These are phyloP conservation scores for Xanthoparmelia taractica DNA, from an alignment of 495 filamentous ascomycete genomes.

Conservation along the genomic window DNA sequence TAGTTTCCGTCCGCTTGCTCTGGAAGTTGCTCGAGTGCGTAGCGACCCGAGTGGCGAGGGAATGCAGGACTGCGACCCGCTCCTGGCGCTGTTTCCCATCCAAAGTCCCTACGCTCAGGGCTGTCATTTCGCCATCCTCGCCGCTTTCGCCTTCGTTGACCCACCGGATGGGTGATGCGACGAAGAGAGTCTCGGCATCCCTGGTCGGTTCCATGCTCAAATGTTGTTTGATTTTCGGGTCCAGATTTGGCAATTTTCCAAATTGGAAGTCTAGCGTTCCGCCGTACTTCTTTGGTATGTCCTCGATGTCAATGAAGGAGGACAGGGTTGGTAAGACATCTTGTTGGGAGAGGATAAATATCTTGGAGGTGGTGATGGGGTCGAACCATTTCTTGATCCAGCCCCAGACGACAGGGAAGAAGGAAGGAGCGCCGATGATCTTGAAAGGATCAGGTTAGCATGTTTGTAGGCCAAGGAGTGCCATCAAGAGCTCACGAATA, in stretches of 20 bases:
- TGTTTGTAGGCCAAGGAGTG: neutral
- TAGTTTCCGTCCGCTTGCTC: slow-evolving; percentile 4
- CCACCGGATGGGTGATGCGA: slow-evolving; percentile 21
- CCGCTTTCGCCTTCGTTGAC: slow-evolving; percentile 17
- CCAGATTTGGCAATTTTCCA: slow-evolving; percentile 61
- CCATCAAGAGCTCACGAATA: slow-evolving; percentile 52
- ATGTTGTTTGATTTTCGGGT: slow-evolving; percentile 30
- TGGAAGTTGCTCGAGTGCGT: slow-evolving; percentile 15
- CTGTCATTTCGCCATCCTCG: slow-evolving; percentile 21
- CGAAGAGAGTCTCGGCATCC: slow-evolving; percentile 14
- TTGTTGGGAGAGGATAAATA: slow-evolving; percentile 67
- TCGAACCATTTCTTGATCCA: slow-evolving; percentile 97
- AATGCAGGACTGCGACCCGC: slow-evolving; percentile 19
- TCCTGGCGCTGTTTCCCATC: slow-evolving; percentile 19
- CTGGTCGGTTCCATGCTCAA: slow-evolving; percentile 10
- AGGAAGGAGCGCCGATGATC: slow-evolving; percentile 81
- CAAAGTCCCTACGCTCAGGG: slow-evolving; percentile 19
- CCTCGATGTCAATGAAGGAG: slow-evolving; percentile 68
- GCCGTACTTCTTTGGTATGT: slow-evolving; percentile 79
- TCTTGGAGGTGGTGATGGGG: slow-evolving; percentile 85
- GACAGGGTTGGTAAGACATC: slow-evolving; percentile 68
- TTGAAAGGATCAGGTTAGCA: slow-evolving; percentile 26
- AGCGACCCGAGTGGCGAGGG: slow-evolving; percentile 15
- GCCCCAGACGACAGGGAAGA: slow-evolving; percentile 90
- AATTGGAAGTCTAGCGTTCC: slow-evolving; percentile 75